These are phyloP conservation scores for Oemleria cerasiformis DNA, from an alignment of 306 rosid genomes.

Conservation along the genomic window DNA sequence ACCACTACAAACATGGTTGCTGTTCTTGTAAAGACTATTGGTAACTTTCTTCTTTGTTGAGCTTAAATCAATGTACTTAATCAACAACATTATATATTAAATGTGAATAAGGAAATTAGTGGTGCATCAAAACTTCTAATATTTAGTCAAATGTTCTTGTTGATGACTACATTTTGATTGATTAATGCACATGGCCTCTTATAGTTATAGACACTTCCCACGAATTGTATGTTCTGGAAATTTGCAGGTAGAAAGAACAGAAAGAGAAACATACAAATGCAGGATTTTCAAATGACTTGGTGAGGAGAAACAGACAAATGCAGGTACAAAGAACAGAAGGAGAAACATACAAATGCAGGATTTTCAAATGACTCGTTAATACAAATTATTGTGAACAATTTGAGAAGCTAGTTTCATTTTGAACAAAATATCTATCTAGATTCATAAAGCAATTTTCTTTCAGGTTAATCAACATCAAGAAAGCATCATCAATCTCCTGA, in stretches of 20 bases:
- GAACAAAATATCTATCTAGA: neutral
- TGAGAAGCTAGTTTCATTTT: neutral
- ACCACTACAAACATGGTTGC: slow-evolving; percentile 60
- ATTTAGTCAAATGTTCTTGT: neutral
- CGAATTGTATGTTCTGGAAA: neutral
- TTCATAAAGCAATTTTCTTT: neutral
- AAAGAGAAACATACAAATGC: neutral
- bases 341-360: neutral
- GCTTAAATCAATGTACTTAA: neutral
- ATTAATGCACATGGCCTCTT: neutral
- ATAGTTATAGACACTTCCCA: neutral
- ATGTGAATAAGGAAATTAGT: neutral
- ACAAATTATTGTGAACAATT: neutral
- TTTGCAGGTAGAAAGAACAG: neutral
- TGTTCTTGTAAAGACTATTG: slow-evolving; percentile 85
- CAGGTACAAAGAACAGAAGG: neutral
- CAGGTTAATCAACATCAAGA: neutral
- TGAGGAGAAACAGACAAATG: neutral
- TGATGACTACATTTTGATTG: neutral
- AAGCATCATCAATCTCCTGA: slow-evolving; percentile 1
- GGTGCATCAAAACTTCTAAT: neutral
- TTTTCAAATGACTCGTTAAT: neutral
- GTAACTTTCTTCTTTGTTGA: slow-evolving; percentile 30
- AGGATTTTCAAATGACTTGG: neutral
- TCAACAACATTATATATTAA: neutral